Evolutionary conservation across 2,329 filamentous ascomycete species (phyloP).

Genomic region (Shiraia sp.): DNA sequence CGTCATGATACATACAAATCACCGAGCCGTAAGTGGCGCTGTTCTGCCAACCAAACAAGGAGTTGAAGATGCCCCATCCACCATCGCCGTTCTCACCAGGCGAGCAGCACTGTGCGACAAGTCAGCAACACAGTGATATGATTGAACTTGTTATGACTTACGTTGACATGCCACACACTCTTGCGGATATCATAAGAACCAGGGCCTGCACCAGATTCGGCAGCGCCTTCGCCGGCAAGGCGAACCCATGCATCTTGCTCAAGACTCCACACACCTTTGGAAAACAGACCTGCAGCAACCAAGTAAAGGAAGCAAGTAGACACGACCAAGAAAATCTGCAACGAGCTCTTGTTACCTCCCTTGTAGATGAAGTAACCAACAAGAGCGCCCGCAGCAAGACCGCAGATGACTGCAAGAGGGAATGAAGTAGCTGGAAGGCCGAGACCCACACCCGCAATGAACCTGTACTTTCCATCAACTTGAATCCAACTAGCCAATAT

Average conservation of each 20-base stretch:
- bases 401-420: conserved; percentile 74
- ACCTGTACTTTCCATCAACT: conserved; percentile 44
- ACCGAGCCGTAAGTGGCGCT: conserved; percentile 86
- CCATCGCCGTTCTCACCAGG: conserved; percentile 72
- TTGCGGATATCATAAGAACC: conserved; percentile 79
- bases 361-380: conserved; percentile 79
- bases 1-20: conserved; percentile 50
- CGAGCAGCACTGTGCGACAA: conserved; percentile 69
- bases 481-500: not conserved
- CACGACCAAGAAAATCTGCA: conserved; percentile 78
- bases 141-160: conserved; percentile 46
- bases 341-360: conserved; percentile 65
- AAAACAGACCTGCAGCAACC: conserved; percentile 81
- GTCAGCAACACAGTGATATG: conserved; percentile 3
- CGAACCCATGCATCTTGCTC: conserved; percentile 71
- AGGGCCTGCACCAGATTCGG: conserved; percentile 66
- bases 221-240: conserved; percentile 64
- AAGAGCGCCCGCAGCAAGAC: conserved; percentile 66
- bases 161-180: conserved; percentile 82
- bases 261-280: conserved; percentile 74
- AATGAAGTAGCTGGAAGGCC: conserved; percentile 74
- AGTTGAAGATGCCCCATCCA: conserved; percentile 87
- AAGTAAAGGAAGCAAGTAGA: conserved; percentile 85
- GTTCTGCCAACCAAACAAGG: conserved; percentile 85
- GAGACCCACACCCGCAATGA: conserved; percentile 82